Percentiles rank a stretch among this genome's conserved stretches.
Evolutionary conservation across 148 eudicot species (phyloP).

Genomic region (Rhododendron ferrugineum): DNA sequence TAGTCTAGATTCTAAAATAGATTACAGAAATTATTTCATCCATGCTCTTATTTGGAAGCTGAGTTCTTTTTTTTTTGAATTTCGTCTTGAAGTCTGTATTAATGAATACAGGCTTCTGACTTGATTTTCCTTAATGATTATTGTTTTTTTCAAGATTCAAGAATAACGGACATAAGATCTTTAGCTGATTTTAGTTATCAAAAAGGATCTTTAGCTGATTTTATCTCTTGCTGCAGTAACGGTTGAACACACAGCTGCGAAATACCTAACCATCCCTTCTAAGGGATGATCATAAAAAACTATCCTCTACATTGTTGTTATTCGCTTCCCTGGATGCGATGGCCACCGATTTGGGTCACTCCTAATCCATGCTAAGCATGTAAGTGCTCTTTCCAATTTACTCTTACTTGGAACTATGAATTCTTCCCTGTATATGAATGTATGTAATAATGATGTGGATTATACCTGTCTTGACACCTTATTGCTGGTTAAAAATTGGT

Average conservation of each 20-base stretch:
- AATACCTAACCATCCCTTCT: not conserved
- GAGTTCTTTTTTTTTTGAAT: not conserved
- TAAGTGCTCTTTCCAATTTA: slow-evolving; percentile 6
- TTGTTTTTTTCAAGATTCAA: not conserved
- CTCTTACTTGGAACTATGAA: not conserved
- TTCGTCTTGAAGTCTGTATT: not conserved
- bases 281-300: not conserved
- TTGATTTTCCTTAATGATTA: not conserved
- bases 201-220: not conserved
- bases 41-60: not conserved
- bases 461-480: not conserved
- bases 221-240: not conserved
- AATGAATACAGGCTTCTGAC: not conserved
- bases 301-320: slow-evolving; percentile 43
- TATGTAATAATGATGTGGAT: not conserved
- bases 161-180: not conserved
- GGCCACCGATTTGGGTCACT: slow-evolving; percentile 63
- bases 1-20: not conserved
- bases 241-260: not conserved
- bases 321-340: slow-evolving; percentile 21
- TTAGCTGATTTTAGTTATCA: too few relatives aligned
- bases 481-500: not conserved
- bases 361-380: slow-evolving; percentile 48
- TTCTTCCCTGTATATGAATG: not conserved
- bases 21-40: not conserved